Evolutionary conservation across 129 eudicot species (phyloP).

Genomic region (Glebionis coronaria): DNA sequence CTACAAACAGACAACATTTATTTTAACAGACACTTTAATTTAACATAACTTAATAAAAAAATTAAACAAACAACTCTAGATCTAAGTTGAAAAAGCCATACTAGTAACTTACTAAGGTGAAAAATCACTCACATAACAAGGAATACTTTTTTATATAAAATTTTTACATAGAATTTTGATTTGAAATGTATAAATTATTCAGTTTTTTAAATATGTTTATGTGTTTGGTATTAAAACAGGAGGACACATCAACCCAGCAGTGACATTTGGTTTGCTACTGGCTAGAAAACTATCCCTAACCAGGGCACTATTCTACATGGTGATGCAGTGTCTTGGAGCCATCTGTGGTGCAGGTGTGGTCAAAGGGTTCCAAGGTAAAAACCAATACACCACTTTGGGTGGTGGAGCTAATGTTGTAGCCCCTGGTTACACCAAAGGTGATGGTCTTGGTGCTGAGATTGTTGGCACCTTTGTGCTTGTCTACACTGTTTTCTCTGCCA

Average conservation of each 20-base stretch:
- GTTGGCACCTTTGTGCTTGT: slow-evolving; percentile 80
- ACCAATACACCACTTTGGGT: slow-evolving; percentile 37
- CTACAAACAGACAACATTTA: too few species aligned
- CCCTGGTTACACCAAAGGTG: slow-evolving; percentile 93
- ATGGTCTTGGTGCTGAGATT: slow-evolving; percentile 81
- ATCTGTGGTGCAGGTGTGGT: slow-evolving; percentile 95
- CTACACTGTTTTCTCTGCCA: slow-evolving; percentile 84
- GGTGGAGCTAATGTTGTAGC: slow-evolving; percentile 80
- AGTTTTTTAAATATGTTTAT: neutral
- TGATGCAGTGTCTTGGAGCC: slow-evolving; percentile 94
- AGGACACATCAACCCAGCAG: slow-evolving; percentile 96
- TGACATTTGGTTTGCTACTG: slow-evolving; percentile 80
- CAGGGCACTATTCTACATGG: slow-evolving; percentile 76
- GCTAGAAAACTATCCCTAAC: slow-evolving; percentile 81
- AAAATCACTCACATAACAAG: too few species aligned
- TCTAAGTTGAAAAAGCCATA: neutral
- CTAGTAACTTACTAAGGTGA: too few species aligned
- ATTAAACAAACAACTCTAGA: too few species aligned
- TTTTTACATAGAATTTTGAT: neutral
- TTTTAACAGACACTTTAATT: too few species aligned
- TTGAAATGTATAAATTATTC: neutral
- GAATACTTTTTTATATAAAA: too few species aligned
- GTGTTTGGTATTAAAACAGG: slow-evolving; percentile 46
- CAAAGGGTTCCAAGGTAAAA: slow-evolving; percentile 61
- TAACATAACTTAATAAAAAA: too few species aligned